Base-by-base conservation (phyloP, 352 stramenopile species). In the Phytophthora nicotianae region DNA sequence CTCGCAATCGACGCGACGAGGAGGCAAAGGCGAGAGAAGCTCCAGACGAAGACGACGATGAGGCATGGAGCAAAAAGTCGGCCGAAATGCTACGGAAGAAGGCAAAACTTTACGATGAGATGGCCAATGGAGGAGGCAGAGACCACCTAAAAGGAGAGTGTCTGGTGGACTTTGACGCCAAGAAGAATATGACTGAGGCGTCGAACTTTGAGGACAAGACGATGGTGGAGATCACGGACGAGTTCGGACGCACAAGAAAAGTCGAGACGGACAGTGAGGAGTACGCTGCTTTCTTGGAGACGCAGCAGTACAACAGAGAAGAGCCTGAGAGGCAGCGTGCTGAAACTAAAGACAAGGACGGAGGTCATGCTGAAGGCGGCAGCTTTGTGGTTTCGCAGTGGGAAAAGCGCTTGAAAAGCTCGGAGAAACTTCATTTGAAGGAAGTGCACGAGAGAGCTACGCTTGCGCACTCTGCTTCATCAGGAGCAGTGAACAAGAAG, bases 351-450 rank as follows among this genome's bases (percentile, higher is more conserved):
- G 37, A 57, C 26, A 35, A 24, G 41, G 26, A 52, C 45, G 33
- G 50, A 50, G 46, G 11, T 5, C 49, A 38, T 2, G 42, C 45
- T 19, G 49, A 43, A 11, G 50, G 52, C 3, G 75, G 83, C 20
- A 88, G 83, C 45, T 95, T 89, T 63, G 86, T 95, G 17, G 73
- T 83, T 10, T 93, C 86, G 9, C 86, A 93, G 41, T 95, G 86
- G 86, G 86, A 95, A 43, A 84, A 88, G 54, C 81, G 77, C 11
- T 67, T 95, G 16, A 90, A 88, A 24, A 53, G 32, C 20, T 38
- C 58, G 1, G 86, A 95, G 52, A 95, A 93, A 55, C 29, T 60
- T 5, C 84, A 86, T 53, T 47, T 95, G 3, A 68, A 80, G 38
- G 55, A 93, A 69, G 83, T 95, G 7, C 86, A 93, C 46, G 77